Base-by-base conservation (phyloP, 106 monocot species). In the Gastrodia elata region DNA sequence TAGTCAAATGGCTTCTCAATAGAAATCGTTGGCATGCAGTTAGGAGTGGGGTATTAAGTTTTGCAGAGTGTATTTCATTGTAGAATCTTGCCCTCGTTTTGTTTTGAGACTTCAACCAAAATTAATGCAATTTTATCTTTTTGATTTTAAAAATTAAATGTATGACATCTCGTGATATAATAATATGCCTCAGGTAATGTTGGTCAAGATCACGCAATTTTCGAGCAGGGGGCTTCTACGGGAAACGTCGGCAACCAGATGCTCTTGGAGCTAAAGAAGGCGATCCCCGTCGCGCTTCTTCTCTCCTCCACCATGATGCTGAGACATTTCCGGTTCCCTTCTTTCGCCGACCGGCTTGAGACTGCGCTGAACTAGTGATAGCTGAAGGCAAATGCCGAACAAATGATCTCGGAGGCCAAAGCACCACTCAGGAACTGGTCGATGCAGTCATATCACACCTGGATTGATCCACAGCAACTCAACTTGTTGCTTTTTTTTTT, bases 291-390 rank as follows among this genome's bases (percentile, higher is more conserved):
- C 1, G 84, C 84, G 0, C 74, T 84, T 25, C 77, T 84, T 39
- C 80, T 84, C 18, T 84, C 84, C 1, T 84, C 84, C 10, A 77
- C 84, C 15, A 84, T 84, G 84, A 84, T 84, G 84, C 57, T 84
- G 52, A 76, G 80, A 55, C 84, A 84, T 65, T 68, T 84, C 34
- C 84, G 64, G 64, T 84, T 84, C 73, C 84, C 84, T 15, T 84
- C 84, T 15, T 84, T 84, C 13, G 84, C 84, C 0, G 84, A 84
- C n/a, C 76, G 84, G 61, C 58, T 74, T 2, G 74, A 74, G 27
- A 74, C 64, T 28, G 39, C 74, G 74, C 64, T 18, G 40, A 74
- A 26, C 61, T 39, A 39, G 74, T 74, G 39, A 74, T 74, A 32
- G 58, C n/a, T 10, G 74, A 74, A 41, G 74, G 74, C 10, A 42